Evolutionary conservation across 768 basidiomycete species (phyloP), one percentile per base, ranked within the genome.

Genomic region (Glaciozyma antarctica): DNA sequence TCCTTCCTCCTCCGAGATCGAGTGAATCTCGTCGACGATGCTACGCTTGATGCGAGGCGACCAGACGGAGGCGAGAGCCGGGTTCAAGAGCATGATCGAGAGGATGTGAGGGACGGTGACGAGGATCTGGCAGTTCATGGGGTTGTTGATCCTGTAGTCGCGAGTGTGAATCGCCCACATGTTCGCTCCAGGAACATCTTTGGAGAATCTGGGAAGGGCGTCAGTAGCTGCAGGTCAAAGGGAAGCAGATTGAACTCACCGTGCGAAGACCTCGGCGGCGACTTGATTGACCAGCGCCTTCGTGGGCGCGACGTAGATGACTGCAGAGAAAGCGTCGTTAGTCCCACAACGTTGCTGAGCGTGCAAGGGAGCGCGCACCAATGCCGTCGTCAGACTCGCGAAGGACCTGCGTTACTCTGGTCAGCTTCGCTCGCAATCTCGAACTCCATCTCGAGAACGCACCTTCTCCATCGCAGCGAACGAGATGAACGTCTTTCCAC

Each of bases 251-350:
- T 9, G 16, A 24, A 8, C 49, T 15, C n/a, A 51, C 54, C 68
- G 64, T 24, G 68, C 86, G 64, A 86, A 86, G n/a, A 86, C 80
- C 71, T 88, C 86, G 0, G 87, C 84, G 0, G 86, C 84, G 56
- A 76, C 71, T 70, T 88, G 86, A 44, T 80, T 80, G 58, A 88
- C 86, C 0, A 88, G 78, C 0, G 86, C 85, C 73, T 88, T 88
- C 10, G 86, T 87, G 0, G 86, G 86, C 0, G 86, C 86, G 51
- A 88, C 81, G 73, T 88, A 88, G 24, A 88, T 82, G 44, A 88
- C 72, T 65, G 53, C 16, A n/a, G 12, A 32, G 21, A 7, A 32
- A 32, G 21, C 4, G 5, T 16, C 10, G 53, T 60, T 30, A 65
- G 58, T 34, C 21, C 13, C 9, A 7, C 13, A 12, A 9, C 41